phyloP scores from a whole-genome alignment of 371 early-diverging fungal genomes.

The Actinomortierella ambigua region DNA sequence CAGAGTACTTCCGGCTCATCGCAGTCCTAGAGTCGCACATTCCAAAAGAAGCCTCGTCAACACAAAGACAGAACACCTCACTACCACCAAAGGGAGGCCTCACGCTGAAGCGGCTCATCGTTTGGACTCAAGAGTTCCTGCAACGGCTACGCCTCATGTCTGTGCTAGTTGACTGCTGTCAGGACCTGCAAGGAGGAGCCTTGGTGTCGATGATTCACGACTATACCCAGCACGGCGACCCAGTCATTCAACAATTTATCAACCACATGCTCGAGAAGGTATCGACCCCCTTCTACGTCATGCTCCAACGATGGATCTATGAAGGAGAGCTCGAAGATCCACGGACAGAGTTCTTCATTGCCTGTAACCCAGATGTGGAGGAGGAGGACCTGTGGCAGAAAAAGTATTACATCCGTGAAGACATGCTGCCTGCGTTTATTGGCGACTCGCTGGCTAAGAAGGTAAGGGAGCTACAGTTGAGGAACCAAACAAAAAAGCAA shows the following conservation, averaged over 20 bases:
- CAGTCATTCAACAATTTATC: constrained; percentile 79
- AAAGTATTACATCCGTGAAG: constrained; percentile 73
- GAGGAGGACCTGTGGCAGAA: constrained; percentile 82
- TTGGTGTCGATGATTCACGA: constrained; percentile 80
- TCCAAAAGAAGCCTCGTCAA: constrained; percentile 46
- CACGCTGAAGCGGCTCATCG: constrained; percentile 82
- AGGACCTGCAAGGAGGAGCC: constrained; percentile 77
- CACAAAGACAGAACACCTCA: constrained; percentile 22
- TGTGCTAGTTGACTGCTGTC: constrained; percentile 63
- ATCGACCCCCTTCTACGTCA: constrained; percentile 86
- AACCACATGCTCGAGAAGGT: constrained; percentile 79
- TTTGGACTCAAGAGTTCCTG: constrained; percentile 85
- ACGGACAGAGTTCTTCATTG: constrained; percentile 92
- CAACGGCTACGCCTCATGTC: constrained; percentile 76
- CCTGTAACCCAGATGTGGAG: constrained; percentile 50
- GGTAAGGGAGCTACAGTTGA: constrained; percentile 42
- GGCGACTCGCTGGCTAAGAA: constrained; percentile 79
- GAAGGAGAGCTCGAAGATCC: constrained; percentile 95
- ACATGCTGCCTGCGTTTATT: constrained; percentile 89
- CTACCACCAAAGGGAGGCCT: constrained; percentile 57
- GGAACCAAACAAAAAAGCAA: too few relatives aligned
- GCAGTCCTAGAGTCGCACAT: constrained; percentile 86
- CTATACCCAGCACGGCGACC: constrained; percentile 90
- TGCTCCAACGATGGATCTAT: constrained; percentile 92
- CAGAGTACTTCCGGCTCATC: constrained; percentile 81